Evolutionary conservation across 768 basidiomycete genomes (phyloP), one percentile per base, ranked within the genome.

Genomic region (Boletellus ananas): DNA sequence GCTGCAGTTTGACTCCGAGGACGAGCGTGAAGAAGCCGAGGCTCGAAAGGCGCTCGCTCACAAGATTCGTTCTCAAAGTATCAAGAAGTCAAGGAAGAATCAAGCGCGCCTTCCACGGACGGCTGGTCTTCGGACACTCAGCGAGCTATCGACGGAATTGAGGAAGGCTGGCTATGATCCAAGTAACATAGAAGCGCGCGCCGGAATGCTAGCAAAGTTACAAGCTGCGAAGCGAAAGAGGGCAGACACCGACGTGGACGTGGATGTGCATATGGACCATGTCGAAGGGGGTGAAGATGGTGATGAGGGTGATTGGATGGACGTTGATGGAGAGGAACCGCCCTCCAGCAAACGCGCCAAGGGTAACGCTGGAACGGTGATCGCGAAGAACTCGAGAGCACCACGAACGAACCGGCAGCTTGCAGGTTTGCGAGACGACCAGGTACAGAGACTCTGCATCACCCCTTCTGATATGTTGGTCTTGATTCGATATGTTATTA

Each of bases 161-260:
- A 88, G 86, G n/a, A 83, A 83, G 59, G 90, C 90, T 14, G 96
- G 96, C 0, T 78, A 90, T 57, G 90, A 99, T 66, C 88, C 96
- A 5, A 86, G 85, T 56, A 79, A 79, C 43, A 84, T 99, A 58
- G 80, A 93, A 68, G 90, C 90, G 53, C 85, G 94, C n/a, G 96
- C 94, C 6, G 79, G 79, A 61, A 76, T 85, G 63, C 69, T 98
- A 38, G 90, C 87, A 29, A 92, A 92, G 69, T 65, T 82, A 21
- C 79, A 79, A 52, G 75, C 75, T 59, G 84, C 74, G 40, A 82
- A 90, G 74, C 78, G 90, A 47, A 75, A 78, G 60, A 70, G 76
- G 41, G 77, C 76, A 20, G 84, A 77, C 21, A 70, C 72, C 21
- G 79, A 73, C 33, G 68, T 62, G 52, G 81, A 79, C 53, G 77